These are phyloP conservation scores for Cystoderma amianthinum DNA, from an alignment of 768 basidiomycete species.

Conservation along the genomic window DNA sequence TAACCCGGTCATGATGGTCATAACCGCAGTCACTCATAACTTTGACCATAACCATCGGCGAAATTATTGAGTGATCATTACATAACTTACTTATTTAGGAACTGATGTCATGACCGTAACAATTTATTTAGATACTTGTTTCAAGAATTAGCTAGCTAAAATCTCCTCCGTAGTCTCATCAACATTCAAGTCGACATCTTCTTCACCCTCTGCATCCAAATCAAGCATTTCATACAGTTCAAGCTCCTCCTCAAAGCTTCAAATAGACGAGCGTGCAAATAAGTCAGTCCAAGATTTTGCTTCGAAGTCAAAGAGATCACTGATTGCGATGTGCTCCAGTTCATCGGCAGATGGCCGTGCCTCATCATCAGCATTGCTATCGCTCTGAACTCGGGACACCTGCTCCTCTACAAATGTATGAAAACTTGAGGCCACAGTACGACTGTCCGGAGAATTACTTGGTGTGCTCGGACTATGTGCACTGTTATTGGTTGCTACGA, in stretches of 20 bases:
- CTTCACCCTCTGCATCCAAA: not conserved
- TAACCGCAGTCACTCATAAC: not conserved
- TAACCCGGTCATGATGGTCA: not conserved
- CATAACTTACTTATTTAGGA: not conserved
- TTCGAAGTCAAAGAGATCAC: not conserved
- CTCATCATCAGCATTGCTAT: not conserved
- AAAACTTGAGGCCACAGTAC: not conserved
- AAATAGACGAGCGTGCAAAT: not conserved
- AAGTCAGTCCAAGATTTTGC: not conserved
- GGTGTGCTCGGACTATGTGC: not conserved
- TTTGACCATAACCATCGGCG: not conserved
- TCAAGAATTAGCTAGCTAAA: not conserved
- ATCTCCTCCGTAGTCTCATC: not conserved
- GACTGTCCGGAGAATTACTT: too few species aligned
- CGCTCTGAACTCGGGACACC: too few species aligned
- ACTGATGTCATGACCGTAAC: not conserved
- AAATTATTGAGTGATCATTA: not conserved
- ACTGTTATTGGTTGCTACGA: not conserved
- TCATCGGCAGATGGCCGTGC: not conserved
- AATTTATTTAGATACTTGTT: not conserved
- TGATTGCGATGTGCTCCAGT: not conserved
- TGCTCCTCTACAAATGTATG: too few species aligned
- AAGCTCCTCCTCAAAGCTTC: not conserved
- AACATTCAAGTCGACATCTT: not conserved
- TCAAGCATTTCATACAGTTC: not conserved